A percentile compares a stretch with the other conserved stretches of the same genome.
Evolutionary conservation across 176 grass and related monocot species (phyloP).

Genomic region (Rhipidocladum racemiflorum): DNA sequence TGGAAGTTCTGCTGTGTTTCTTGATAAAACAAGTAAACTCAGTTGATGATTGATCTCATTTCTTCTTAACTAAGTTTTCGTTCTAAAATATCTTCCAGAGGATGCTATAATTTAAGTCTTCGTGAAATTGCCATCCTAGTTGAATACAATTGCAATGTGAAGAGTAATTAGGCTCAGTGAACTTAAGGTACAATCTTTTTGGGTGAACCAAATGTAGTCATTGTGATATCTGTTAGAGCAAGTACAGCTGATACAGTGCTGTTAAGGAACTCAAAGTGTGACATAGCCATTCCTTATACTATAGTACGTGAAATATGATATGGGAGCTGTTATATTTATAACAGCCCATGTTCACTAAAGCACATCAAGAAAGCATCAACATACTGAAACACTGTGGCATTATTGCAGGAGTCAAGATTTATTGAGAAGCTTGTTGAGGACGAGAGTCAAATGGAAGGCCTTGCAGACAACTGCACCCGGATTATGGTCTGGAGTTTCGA

Average conservation of each 20-base stretch:
- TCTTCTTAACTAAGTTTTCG: background rate
- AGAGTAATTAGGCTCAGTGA: background rate
- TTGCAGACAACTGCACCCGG: slow-evolving; percentile 71
- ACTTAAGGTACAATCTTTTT: background rate
- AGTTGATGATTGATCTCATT: slow-evolving; percentile 4
- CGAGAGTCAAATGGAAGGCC: slow-evolving; percentile 93
- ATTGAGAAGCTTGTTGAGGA: slow-evolving; percentile 88
- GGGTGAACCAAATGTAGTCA: background rate
- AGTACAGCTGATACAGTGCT: background rate
- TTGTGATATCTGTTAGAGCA: background rate
- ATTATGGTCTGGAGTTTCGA: slow-evolving; percentile 80
- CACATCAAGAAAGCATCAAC: background rate
- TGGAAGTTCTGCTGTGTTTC: background rate
- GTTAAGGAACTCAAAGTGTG: background rate
- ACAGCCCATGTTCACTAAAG: background rate
- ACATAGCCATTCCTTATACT: background rate
- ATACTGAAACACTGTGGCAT: slow-evolving; percentile 35
- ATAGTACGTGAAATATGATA: background rate
- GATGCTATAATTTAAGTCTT: slow-evolving; percentile 1
- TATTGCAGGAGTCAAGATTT: slow-evolving; percentile 81
- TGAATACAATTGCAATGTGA: background rate
- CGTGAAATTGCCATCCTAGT: background rate
- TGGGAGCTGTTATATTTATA: background rate
- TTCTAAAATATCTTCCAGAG: background rate
- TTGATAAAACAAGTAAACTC: background rate